Percentiles rank a stretch among this genome's conserved stretches.
These are phyloP conservation scores for Fusarium liriodendri DNA, from an alignment of 2,329 filamentous ascomycete genomes.

Conservation along the genomic window DNA sequence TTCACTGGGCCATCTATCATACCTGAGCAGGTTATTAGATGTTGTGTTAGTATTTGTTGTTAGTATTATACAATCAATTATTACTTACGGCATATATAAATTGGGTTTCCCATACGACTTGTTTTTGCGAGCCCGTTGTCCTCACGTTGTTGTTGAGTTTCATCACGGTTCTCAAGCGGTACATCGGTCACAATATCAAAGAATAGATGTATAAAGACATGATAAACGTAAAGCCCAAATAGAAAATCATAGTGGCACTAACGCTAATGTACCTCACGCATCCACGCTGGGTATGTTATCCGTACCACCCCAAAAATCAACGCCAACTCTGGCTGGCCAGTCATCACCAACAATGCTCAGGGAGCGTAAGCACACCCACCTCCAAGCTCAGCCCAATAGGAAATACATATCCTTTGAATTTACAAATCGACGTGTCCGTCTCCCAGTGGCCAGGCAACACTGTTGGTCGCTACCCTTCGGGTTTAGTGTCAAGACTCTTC, in stretches of 20 bases:
- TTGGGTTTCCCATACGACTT: no score
- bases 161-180: not conserved
- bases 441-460: not conserved
- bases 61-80: no score
- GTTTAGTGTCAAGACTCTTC: not conserved
- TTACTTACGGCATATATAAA: no score
- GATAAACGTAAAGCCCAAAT: not conserved
- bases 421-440: not conserved
- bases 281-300: not conserved
- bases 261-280: not conserved
- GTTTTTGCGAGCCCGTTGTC: not conserved
- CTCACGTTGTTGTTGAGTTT: not conserved
- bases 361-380: not conserved
- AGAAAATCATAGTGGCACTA: not conserved
- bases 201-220: not conserved
- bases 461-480: not conserved
- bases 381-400: not conserved
- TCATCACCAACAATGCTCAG: not conserved
- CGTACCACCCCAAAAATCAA: not conserved
- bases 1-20: no score
- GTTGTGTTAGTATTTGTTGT: no score
- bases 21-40: no score
- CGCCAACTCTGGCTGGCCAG: not conserved
- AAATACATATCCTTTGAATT: not conserved
- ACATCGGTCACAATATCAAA: not conserved